Evolutionary conservation across 2,329 filamentous ascomycete species (phyloP).

Genomic region (Colletotrichum orchidophilum): DNA sequence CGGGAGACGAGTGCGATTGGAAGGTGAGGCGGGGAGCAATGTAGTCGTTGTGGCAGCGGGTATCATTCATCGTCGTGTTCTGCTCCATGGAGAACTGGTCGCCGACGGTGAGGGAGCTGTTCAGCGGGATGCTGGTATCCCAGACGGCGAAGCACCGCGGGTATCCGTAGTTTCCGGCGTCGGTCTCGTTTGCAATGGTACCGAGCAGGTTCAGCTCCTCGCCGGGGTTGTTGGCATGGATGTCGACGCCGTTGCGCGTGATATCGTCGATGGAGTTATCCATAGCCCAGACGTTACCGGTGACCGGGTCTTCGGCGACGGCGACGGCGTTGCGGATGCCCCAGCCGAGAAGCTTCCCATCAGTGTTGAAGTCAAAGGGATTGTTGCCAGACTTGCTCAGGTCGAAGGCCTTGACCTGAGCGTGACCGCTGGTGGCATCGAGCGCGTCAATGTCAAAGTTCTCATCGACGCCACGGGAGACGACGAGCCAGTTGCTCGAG

Average conservation of each 20-base stretch:
- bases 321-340: conserved; percentile 79
- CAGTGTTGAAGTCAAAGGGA: conserved; percentile 56
- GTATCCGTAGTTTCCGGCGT: conserved; percentile 41
- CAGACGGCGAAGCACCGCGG: conserved; percentile 67
- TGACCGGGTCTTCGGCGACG: conserved; percentile 67
- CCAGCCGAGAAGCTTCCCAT: conserved; percentile 68
- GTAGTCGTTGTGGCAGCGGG: conserved; percentile 52
- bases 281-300: conserved; percentile 66
- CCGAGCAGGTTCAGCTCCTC: conserved; percentile 81
- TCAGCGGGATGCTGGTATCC: conserved; percentile 58
- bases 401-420: conserved; percentile 72
- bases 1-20: conserved; percentile 73
- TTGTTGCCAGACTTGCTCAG: conserved; percentile 41
- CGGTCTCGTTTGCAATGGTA: conserved; percentile 53
- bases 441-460: conserved; percentile 69
- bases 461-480: conserved; percentile 70
- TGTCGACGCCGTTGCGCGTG: conserved; percentile 63
- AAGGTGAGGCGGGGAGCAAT: conserved; percentile 65
- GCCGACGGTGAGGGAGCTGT: conserved; percentile 53
- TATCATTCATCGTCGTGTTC: conserved; percentile 51
- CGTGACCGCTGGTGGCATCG: conserved; percentile 63
- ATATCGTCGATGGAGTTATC: conserved; percentile 78
- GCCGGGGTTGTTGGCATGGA: conserved; percentile 75
- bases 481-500: conserved; percentile 65
- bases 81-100: conserved; percentile 58